These are phyloP conservation scores for Colletotrichum kahawae DNA, from an alignment of 2,329 filamentous ascomycete genomes.

Conservation along the genomic window DNA sequence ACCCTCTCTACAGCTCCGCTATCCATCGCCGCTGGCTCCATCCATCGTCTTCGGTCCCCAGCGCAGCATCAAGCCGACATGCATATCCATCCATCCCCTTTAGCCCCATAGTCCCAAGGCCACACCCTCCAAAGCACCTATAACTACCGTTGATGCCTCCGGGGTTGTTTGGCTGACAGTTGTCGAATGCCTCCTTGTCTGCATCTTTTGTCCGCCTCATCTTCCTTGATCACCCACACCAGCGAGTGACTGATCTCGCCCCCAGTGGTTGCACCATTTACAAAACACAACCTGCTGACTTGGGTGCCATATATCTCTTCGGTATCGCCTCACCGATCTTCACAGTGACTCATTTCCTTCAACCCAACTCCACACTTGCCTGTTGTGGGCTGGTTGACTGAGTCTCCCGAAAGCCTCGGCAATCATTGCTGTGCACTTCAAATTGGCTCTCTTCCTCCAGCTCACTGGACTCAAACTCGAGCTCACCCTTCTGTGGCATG, in stretches of 20 bases:
- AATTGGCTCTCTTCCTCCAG: slow-evolving; percentile 25
- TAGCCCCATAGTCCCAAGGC: slow-evolving; percentile 12
- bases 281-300: slow-evolving; percentile 19
- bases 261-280: slow-evolving; percentile 24
- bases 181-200: slow-evolving; percentile 21
- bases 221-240: slow-evolving; percentile 34
- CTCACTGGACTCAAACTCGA: slow-evolving; percentile 6
- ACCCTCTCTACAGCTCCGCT: background rate
- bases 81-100: slow-evolving; percentile 14
- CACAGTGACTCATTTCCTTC: slow-evolving; percentile 47
- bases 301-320: slow-evolving; percentile 41
- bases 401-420: slow-evolving; percentile 10
- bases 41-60: slow-evolving; percentile 15
- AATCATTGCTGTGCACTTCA: slow-evolving; percentile 29
- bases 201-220: slow-evolving; percentile 25
- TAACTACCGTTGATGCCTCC: slow-evolving; percentile 21
- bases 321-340: slow-evolving; percentile 45
- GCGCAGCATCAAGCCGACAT: slow-evolving; percentile 19
- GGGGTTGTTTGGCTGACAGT: slow-evolving; percentile 8
- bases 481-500: background rate
- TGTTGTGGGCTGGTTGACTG: slow-evolving; percentile 10
- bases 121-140: slow-evolving; percentile 13
- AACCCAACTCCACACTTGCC: slow-evolving; percentile 28
- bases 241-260: slow-evolving; percentile 11
- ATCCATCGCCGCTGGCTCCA: background rate